Percentiles rank a stretch among this genome's conserved stretches.
Conservation (phyloP, 2,329 filamentous ascomycete species). For the Neurospora sp. region DNA sequence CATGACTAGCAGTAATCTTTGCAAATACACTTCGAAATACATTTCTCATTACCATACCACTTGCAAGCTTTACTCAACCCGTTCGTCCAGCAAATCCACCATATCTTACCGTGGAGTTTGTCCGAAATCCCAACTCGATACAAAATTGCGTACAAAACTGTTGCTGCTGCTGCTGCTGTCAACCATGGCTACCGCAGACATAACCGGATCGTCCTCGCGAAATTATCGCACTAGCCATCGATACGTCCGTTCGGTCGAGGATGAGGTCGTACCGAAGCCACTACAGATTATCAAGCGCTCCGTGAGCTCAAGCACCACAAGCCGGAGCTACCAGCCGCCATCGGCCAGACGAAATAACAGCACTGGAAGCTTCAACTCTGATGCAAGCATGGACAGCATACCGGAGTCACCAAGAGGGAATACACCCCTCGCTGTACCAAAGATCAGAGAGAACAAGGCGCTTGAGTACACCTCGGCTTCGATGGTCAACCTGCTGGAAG, state of each 20-base stretch:
- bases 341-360: slow-evolving; percentile 1
- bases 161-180: background rate
- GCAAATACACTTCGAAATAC: background rate
- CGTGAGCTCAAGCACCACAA: slow-evolving; percentile 13
- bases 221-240: background rate
- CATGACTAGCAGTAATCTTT: background rate
- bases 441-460: slow-evolving; percentile 21
- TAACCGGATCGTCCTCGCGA: background rate
- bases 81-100: background rate
- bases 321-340: background rate
- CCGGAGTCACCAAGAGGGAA: slow-evolving; percentile 16
- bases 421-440: slow-evolving; percentile 25
- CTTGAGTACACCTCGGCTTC: background rate
- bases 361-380: slow-evolving; percentile 16
- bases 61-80: background rate
- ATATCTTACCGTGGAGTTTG: background rate
- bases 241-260: background rate
- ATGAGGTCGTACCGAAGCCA: slow-evolving; percentile 28
- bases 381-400: slow-evolving; percentile 19
- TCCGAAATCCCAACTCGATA: background rate
- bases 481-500: background rate
- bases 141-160: background rate
- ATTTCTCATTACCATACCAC: background rate
- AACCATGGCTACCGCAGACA: background rate
- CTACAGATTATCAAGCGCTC: slow-evolving; percentile 39